Evolutionary conservation across 495 filamentous ascomycete genomes (phyloP).

Genomic region (Xylaria bambusicola): DNA sequence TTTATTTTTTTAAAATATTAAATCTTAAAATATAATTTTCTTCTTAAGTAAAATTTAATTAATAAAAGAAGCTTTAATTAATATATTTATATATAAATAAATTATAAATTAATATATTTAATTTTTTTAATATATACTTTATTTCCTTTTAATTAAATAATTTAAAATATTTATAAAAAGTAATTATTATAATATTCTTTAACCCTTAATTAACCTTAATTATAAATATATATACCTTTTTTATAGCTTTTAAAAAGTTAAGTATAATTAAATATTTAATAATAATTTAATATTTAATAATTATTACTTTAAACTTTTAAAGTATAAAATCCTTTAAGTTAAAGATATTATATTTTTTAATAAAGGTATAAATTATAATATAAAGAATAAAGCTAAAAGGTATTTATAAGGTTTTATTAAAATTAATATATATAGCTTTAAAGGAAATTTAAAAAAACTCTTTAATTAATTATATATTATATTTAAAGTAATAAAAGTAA

Average conservation of each 20-base stretch:
- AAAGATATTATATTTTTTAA: slow-evolving; percentile 42
- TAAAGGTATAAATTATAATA: slow-evolving; percentile 26
- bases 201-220: slow-evolving; percentile 42
- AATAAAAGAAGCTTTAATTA: no score
- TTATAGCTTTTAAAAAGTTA: no score
- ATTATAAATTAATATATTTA: slow-evolving; percentile 4
- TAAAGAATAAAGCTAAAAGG: slow-evolving; percentile 1
- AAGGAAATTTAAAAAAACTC: no score
- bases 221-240: slow-evolving; percentile 23
- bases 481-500: slow-evolving; percentile 27
- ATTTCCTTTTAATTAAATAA: slow-evolving; percentile 11
- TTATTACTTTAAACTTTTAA: slow-evolving; percentile 40
- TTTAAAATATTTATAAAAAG: slow-evolving; percentile 9
- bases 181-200: slow-evolving; percentile 28
- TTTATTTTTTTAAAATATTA: no score
- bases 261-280: slow-evolving; percentile 27
- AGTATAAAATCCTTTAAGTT: slow-evolving; percentile 41
- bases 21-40: no score
- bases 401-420: no score
- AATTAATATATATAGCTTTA: no score
- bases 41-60: no score
- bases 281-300: slow-evolving; percentile 38
- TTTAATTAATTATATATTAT: not conserved
- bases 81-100: slow-evolving; percentile 5
- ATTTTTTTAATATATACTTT: slow-evolving; percentile 3